Base-by-base conservation (phyloP, 371 early-diverging fungal species). In the Nematocida ausubeli region DNA sequence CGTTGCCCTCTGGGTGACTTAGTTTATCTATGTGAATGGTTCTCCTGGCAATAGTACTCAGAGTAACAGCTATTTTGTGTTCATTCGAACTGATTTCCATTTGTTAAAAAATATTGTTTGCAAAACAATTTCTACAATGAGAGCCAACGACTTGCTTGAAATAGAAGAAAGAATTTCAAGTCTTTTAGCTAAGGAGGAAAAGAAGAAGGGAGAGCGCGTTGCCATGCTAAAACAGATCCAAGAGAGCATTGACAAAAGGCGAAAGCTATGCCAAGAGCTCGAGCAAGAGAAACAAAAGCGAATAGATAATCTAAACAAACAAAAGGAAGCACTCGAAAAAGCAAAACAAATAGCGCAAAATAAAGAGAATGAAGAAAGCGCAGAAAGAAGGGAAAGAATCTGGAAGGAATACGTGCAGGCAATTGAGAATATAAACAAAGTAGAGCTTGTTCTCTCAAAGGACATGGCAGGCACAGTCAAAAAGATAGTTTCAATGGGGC, bases 41-140 rank as follows among this genome's bases (percentile, higher is more conserved):
- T 47, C 49, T 64, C 32, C 28, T 64, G 49, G 24, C 9, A 12
- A 64, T 44, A n/a, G 44, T 64, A 28, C 65, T 44, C 16, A 64
- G 47, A 42, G 65, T 64, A 44, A 64, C 44, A 64, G 49, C 65
- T 19, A 64, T 24, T 28, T 64, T 47, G 28, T 6, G 12, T 34
- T 68, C 50, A 35, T 24, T 44, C n/a, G 73, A 35, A 39, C 14
- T 67, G 40, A 64, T 66, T 67, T 66, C 34, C 78, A 75, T 65
- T 37, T 60, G 32, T 35, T 26, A 63, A 65, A 66, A 75, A 75
- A 66, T 39, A 67, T 65, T 64, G 78, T 66, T 75, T 66, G 65
- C 51, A 64, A 65, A 75, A 63, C 44, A 60, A 63, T 63, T 72
- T 72, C 22, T 70, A 72, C 7, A 72, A 75, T 75, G 78, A 66